A percentile compares a stretch with the other conserved stretches of the same genome.
Conservation (phyloP, 73 alveolate species). For the Paramecium caudatum region DNA sequence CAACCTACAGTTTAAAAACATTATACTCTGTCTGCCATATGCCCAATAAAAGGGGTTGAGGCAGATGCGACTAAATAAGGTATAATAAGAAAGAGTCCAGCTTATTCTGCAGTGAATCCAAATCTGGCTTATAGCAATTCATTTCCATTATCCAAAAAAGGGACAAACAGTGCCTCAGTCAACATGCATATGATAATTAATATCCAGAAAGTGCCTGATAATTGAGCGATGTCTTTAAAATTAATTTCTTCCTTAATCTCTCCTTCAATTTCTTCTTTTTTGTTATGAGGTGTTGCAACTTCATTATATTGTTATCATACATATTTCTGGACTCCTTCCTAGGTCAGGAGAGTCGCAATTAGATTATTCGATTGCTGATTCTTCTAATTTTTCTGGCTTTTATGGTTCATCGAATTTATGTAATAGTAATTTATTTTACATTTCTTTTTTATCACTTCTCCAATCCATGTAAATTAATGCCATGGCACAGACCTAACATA, state of each 20-base stretch:
- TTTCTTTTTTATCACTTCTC: slow-evolving; percentile 42
- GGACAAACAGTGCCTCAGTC: slow-evolving; percentile 56
- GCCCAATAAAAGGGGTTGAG: slow-evolving; percentile 88
- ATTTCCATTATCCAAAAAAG: slow-evolving; percentile 77
- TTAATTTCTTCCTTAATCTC: slow-evolving; percentile 63
- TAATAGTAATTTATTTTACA: background rate
- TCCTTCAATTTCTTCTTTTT: background rate
- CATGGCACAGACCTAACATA: slow-evolving; percentile 41
- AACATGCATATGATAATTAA: slow-evolving; percentile 46
- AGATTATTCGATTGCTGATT: background rate
- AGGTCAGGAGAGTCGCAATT: slow-evolving; percentile 45
- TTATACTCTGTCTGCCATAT: slow-evolving; percentile 81
- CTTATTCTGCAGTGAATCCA: slow-evolving; percentile 77
- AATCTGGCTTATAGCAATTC: slow-evolving; percentile 77
- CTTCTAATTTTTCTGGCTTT: background rate
- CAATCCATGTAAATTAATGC: slow-evolving; percentile 49
- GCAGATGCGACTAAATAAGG: slow-evolving; percentile 86
- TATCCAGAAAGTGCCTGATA: slow-evolving; percentile 54
- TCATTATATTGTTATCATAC: background rate
- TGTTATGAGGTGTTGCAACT: background rate
- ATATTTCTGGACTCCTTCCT: slow-evolving; percentile 54
- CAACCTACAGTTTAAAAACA: background rate
- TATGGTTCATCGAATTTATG: slow-evolving; percentile 17
- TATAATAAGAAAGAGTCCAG: slow-evolving; percentile 82
- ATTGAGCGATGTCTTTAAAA: slow-evolving; percentile 15